These are phyloP conservation scores for Populus tremula DNA, from an alignment of 345 rosid genomes.

Conservation along the genomic window DNA sequence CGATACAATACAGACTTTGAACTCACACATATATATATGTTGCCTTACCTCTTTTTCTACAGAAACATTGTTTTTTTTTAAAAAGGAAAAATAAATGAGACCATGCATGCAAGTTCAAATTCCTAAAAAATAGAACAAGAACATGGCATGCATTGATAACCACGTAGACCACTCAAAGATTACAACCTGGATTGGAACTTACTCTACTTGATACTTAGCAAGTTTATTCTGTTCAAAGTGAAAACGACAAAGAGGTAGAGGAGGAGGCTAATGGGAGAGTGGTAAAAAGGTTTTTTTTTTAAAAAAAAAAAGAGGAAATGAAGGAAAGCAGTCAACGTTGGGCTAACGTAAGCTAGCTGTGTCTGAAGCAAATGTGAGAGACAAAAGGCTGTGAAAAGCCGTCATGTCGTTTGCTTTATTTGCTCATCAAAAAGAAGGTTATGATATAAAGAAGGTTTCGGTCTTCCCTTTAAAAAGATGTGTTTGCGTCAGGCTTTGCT, in stretches of 20 bases:
- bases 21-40: neutral
- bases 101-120: neutral
- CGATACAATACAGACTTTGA: slow-evolving; percentile 13
- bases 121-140: neutral
- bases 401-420: slow-evolving; percentile 13
- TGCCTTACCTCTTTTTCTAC: neutral
- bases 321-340: slow-evolving; percentile 7
- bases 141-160: no score
- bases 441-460: neutral
- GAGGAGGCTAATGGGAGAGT: neutral
- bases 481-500: slow-evolving; percentile 14
- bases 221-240: neutral
- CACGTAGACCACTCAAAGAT: no score
- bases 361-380: neutral
- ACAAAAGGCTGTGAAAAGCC: slow-evolving; percentile 23
- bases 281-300: no score
- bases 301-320: neutral
- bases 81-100: neutral
- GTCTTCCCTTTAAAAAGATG: slow-evolving; percentile 3
- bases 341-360: slow-evolving; percentile 7
- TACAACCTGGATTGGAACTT: no score
- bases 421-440: neutral
- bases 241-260: neutral
- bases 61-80: neutral
- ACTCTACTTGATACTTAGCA: neutral